Conservation (phyloP, 2,329 filamentous ascomycete species). For the Fusarium drepaniforme region DNA sequence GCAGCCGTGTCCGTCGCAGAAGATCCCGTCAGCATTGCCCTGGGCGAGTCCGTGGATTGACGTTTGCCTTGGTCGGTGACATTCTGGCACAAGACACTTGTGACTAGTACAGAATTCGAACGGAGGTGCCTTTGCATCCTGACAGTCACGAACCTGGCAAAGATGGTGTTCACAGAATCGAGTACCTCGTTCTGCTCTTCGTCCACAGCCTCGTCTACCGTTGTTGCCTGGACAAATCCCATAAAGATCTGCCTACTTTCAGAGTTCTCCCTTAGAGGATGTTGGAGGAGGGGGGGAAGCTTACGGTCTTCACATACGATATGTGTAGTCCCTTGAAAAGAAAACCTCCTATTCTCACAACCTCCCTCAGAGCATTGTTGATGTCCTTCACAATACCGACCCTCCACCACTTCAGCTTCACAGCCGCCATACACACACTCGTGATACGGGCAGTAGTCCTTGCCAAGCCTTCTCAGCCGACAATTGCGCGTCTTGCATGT, state of each 20-base stretch:
- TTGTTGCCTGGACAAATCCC: slow-evolving; percentile 17
- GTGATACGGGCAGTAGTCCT: slow-evolving; percentile 42
- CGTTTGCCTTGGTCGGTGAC: slow-evolving; percentile 21
- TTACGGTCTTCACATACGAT: slow-evolving; percentile 41
- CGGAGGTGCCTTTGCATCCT: slow-evolving; percentile 13
- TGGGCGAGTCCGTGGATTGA: not conserved
- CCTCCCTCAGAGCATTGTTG: slow-evolving; percentile 17
- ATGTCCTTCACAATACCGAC: slow-evolving; percentile 41
- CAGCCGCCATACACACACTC: slow-evolving; percentile 45
- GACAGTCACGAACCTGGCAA: slow-evolving; percentile 41
- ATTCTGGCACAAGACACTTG: slow-evolving; percentile 30
- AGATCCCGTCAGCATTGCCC: slow-evolving; percentile 6
- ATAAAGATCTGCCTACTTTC: slow-evolving; percentile 16
- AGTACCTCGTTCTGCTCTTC: slow-evolving; percentile 13
- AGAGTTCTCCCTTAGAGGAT: not conserved
- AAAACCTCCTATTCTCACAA: slow-evolving; percentile 17
- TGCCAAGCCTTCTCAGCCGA: slow-evolving; percentile 31
- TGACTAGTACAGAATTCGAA: slow-evolving; percentile 37
- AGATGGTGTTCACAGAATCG: slow-evolving; percentile 38
- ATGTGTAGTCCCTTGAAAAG: slow-evolving; percentile 25
- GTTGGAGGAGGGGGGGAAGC: slow-evolving; percentile 4
- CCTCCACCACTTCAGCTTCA: slow-evolving; percentile 31
- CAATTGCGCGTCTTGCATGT: slow-evolving; percentile 42
- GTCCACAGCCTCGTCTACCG: slow-evolving; percentile 23
- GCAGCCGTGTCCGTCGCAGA: slow-evolving; percentile 41